Percentiles rank a stretch among this genome's conserved stretches.
These are phyloP conservation scores for Porogramme epimiltina DNA, from an alignment of 1,284 basidiomycete genomes.

Conservation along the genomic window DNA sequence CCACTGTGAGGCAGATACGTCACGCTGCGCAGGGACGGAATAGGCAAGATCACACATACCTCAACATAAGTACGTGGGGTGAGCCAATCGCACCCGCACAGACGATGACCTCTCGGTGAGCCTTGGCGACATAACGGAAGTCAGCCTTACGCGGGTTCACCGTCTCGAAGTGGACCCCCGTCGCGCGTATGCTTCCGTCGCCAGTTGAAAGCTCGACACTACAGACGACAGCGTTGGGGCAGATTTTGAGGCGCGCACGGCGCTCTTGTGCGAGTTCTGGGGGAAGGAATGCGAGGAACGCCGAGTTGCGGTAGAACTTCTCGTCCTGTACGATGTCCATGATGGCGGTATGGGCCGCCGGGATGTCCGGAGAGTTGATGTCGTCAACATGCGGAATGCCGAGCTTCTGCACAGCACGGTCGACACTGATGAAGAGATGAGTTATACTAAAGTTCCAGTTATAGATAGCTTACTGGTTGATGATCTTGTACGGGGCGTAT, in stretches of 20 bases:
- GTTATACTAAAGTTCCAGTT: too few relatives aligned
- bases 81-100: conserved; percentile 35
- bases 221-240: conserved; percentile 27
- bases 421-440: too few relatives aligned
- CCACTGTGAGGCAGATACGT: conserved; percentile 14
- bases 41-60: not conserved
- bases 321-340: conserved; percentile 28
- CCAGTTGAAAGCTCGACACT: conserved; percentile 21
- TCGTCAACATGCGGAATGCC: conserved; percentile 30
- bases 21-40: too few relatives aligned
- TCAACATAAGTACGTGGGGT: conserved; percentile 35
- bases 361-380: conserved; percentile 27
- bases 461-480: not conserved
- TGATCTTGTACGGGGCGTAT: conserved; percentile 4
- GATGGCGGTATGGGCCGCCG: conserved; percentile 24
- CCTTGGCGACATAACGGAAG: conserved; percentile 19
- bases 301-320: conserved; percentile 24
- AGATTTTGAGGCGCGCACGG: conserved; percentile 27
- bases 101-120: conserved; percentile 32
- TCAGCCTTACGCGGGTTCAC: conserved; percentile 2
- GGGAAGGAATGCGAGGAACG: conserved; percentile 33
- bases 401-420: conserved; percentile 16
- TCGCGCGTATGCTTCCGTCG: too few relatives aligned
- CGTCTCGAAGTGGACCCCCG: conserved; percentile 18
- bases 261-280: conserved; percentile 20